Percentiles rank a stretch among this genome's conserved stretches.
Evolutionary conservation across 202 grass and related monocot species (phyloP).

Genomic region (Cymbopogon flexuosus): DNA sequence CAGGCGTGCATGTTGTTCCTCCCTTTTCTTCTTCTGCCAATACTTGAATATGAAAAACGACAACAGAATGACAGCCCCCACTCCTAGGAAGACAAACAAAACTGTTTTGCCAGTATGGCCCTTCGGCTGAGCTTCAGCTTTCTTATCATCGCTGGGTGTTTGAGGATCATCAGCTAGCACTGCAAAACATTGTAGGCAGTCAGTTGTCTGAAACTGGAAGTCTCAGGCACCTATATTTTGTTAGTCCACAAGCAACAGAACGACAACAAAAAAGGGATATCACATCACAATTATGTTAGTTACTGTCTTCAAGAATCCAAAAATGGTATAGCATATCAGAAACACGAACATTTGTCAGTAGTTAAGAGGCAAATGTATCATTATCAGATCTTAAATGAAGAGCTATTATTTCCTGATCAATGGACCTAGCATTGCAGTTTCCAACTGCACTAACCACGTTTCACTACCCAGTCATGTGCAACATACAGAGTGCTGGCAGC

Average conservation of each 20-base stretch:
- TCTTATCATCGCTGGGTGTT: slow-evolving; percentile 50
- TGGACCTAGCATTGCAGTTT: neutral
- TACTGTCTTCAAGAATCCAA: neutral
- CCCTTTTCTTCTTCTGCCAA: slow-evolving; percentile 98
- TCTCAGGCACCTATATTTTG: neutral
- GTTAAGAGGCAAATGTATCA: neutral
- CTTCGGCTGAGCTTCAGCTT: slow-evolving; percentile 47
- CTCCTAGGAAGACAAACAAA: slow-evolving; percentile 53
- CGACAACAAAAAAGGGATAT: neutral
- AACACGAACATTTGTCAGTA: neutral
- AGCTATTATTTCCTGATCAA: neutral
- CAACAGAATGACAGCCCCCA: slow-evolving; percentile 43
- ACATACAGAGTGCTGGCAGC: slow-evolving; percentile 2
- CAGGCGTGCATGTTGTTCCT: slow-evolving; percentile 89
- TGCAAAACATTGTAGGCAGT: slow-evolving; percentile 35
- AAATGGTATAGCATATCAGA: neutral
- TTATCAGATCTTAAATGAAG: neutral
- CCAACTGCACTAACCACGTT: neutral
- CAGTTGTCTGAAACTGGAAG: slow-evolving; percentile 16
- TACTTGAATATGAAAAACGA: slow-evolving; percentile 89
- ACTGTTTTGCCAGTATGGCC: slow-evolving; percentile 61
- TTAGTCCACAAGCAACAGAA: neutral
- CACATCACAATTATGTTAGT: neutral
- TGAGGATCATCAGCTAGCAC: slow-evolving; percentile 60
- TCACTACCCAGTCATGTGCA: neutral